Conservation (phyloP, 352 stramenopile species). For the Phytophthora kernoviae region DNA sequence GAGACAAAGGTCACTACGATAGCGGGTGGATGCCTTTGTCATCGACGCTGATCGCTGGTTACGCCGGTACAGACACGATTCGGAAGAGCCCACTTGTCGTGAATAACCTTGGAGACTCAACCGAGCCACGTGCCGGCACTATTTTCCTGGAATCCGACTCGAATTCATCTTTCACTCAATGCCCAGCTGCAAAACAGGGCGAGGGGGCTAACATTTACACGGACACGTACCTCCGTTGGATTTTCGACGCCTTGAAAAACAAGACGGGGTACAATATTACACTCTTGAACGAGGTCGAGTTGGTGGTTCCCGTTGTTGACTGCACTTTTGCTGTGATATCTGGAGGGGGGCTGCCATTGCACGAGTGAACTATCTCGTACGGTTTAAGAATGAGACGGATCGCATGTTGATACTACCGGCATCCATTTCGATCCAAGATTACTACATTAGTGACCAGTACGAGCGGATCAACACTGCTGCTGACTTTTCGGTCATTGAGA, state of each 20-base stretch:
- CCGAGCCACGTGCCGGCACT: constrained; percentile 31
- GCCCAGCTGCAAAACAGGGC: not conserved
- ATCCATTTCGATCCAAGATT: constrained; percentile 39
- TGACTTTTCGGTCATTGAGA: constrained; percentile 33
- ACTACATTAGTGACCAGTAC: constrained; percentile 31
- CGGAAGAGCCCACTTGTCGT: constrained; percentile 37
- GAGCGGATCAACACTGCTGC: constrained; percentile 23
- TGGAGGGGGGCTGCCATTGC: constrained; percentile 16
- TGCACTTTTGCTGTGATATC: constrained; percentile 12
- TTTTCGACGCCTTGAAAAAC: constrained; percentile 31
- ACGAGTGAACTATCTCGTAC: constrained; percentile 39
- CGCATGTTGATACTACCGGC: constrained; percentile 29
- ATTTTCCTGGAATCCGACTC: constrained; percentile 38
- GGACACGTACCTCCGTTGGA: constrained; percentile 31
- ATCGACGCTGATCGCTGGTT: constrained; percentile 33
- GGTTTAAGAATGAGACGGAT: constrained; percentile 21
- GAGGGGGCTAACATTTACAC: constrained; percentile 36
- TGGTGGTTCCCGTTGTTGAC: constrained; percentile 35
- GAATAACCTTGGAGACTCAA: constrained; percentile 28
- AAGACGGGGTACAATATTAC: constrained; percentile 46
- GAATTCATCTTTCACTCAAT: constrained; percentile 24
- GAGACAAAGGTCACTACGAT: constrained; percentile 19
- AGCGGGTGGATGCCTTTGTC: constrained; percentile 3
- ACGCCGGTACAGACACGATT: constrained; percentile 31
- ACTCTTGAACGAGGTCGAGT: constrained; percentile 27